Base-by-base conservation (phyloP, 495 filamentous ascomycete species). In the Cudoniella acicularis region DNA sequence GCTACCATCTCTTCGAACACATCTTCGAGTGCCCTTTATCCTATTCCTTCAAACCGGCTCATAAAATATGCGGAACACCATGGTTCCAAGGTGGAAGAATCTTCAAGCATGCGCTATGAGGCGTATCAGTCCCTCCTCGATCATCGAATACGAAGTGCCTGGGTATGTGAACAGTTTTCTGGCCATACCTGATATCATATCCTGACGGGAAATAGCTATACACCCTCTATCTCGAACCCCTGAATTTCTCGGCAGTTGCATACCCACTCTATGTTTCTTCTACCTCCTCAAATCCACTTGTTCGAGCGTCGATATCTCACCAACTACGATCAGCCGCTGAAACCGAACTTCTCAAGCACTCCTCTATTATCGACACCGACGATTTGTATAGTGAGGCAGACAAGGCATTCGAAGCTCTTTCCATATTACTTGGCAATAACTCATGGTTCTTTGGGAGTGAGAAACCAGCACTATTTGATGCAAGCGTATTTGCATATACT, bases 401-500 rank as follows among this genome's bases (percentile, higher is more conserved):
- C 16, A 81, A 84, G 23, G 93, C 94, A 3, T 84, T 96, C 42
- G 79, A 77, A 51, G 91, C 93, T 1, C 72, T 98, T 20, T 87
- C 85, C 1, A 76, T 75, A n/a, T 60, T 92, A 0, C 76, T 98
- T 6, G 81, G 82, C 0, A 75, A 81, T 0, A 74, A 85, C 46
- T 61, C 78, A 30, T 88, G 86, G 75, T 92, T 91, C 69, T 90
- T 90, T 71, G 79, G 75, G 2, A 75, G 73, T 2, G 67, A 72
- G 10, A 75, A 72, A 23, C 91, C 94, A 1, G 82, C 84, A 0
- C 65, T 92, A 11, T 90, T 98, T 63, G 94, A 98, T 71, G 91
- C 92, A 23, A 83, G 79, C 56, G 83, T 97, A 21, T 98, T 96
- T 75, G 87, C 89, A 22, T 98, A 96, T 71, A 91, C 90, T n/a